These are phyloP conservation scores for Saccharomycopsis hybrid DNA, from an alignment of 1,139 yeast genomes.

Conservation along the genomic window DNA sequence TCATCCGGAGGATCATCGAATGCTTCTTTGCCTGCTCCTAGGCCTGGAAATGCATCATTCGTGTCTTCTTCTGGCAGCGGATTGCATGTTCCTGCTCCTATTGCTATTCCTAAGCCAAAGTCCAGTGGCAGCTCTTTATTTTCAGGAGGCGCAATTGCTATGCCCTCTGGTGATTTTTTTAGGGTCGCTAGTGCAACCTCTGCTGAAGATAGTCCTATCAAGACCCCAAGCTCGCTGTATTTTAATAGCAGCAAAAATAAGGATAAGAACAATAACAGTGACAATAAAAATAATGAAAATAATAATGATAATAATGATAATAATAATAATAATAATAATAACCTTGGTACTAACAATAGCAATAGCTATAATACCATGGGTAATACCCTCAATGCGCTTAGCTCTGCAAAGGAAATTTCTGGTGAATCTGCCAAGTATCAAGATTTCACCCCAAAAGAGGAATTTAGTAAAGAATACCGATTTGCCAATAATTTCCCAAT, in stretches of 20 bases:
- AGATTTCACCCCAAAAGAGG: background rate
- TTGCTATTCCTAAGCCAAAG: conserved; percentile 3
- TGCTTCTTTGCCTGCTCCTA: no score
- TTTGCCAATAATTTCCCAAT: conserved; percentile 80
- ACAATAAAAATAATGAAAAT: no score
- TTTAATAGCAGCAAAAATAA: no score
- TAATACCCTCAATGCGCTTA: conserved; percentile 6
- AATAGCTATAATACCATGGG: no score
- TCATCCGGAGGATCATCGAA: no score
- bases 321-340: no score
- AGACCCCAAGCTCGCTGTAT: conserved; percentile 1
- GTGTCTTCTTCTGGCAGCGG: no score
- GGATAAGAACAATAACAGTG: no score
- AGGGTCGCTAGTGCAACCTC: background rate
- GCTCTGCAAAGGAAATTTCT: background rate
- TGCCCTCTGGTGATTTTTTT: background rate
- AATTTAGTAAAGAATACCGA: conserved; percentile 40
- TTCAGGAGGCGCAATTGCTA: background rate
- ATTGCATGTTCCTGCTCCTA: conserved; percentile 15
- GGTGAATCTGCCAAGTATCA: background rate
- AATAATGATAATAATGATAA: no score
- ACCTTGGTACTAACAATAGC: no score
- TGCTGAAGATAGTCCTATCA: conserved; percentile 7
- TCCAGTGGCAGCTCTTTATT: background rate
- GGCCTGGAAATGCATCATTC: no score